Evolutionary conservation across 179 eudicot genomes (phyloP), one percentile per base, ranked within the genome.

Genomic region (Nepenthes alata): DNA sequence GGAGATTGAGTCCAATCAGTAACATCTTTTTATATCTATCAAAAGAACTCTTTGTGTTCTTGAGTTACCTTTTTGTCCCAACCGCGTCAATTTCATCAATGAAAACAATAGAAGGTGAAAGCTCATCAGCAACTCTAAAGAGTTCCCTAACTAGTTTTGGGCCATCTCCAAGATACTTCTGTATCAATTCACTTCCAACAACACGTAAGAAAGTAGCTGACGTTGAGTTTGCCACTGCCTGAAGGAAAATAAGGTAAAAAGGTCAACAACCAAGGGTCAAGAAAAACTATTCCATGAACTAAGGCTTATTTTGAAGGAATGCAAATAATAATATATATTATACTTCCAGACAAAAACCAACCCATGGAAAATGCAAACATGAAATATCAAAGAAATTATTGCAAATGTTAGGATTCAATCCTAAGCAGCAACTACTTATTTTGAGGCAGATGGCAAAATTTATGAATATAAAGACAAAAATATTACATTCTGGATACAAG

Each of bases 141-240:
- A 91, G 95, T 69, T 91, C 98, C 70, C 98, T 80, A 37, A 91
- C 96, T 69, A 91, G 69, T 65, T 89, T 88, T 51, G 98, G 96
- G 57, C 98, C 96, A 81, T 91, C 98, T 39, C 98, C 98, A 16
- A 91, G 81, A 68, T 91, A 91, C 71, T 91, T 91, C 70, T 91
- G 98, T 55, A 91, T 89, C 72, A 91, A 67, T 71, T 91, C 96
- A 83, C 98, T 91, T 56, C 98, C 96, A 57, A 91, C 95, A 52
- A 89, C 98, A 69, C 98, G 96, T 53, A 91, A 64, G 76, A 91
- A 91, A 38, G 96, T 89, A 59, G 98, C 98, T 4, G 96, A 83
- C 13, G 98, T 91, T 16, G 96, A 89, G 74, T 91, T 91, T 59
- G 98, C 98, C 62, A 91, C 98, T 2, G 98, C 98, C 96, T 91